Evolutionary conservation across 1,284 basidiomycete genomes (phyloP).

Genomic region (Phenoliferia sp.): DNA sequence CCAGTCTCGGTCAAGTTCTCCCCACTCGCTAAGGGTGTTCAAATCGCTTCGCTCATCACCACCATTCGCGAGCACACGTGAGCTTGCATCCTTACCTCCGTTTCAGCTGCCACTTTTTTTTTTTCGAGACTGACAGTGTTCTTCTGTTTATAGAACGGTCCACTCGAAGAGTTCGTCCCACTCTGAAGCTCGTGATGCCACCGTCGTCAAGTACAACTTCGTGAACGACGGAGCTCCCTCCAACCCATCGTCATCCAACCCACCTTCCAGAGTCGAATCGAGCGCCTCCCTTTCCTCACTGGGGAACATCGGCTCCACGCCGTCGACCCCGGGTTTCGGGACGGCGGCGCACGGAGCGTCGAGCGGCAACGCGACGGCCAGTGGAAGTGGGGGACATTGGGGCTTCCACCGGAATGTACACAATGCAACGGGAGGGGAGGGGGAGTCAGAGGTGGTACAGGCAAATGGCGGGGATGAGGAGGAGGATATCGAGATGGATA

Average conservation of each 20-base stretch:
- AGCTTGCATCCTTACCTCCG: not conserved
- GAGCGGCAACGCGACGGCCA: slow-evolving; percentile 3
- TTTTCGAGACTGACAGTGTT: not conserved
- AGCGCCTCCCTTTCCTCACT: slow-evolving; percentile 22
- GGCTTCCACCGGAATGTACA: slow-evolving; percentile 7
- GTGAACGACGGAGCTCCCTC: slow-evolving; percentile 48
- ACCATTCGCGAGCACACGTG: slow-evolving; percentile 62
- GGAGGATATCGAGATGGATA: slow-evolving; percentile 30
- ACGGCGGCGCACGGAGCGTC: slow-evolving; percentile 12
- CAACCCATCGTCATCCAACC: slow-evolving; percentile 42
- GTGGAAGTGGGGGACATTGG: not conserved
- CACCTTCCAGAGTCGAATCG: slow-evolving; percentile 29
- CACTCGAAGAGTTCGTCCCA: slow-evolving; percentile 59
- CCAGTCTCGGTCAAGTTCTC: slow-evolving; percentile 79
- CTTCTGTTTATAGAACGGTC: slow-evolving; percentile 45
- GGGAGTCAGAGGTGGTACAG: not conserved
- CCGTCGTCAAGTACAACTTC: slow-evolving; percentile 66
- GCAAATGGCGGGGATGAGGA: slow-evolving; percentile 2
- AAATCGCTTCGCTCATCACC: slow-evolving; percentile 62
- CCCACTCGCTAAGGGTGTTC: slow-evolving; percentile 76
- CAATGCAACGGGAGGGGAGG: slow-evolving; percentile 18
- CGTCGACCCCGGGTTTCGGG: slow-evolving; percentile 23
- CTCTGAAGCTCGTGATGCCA: slow-evolving; percentile 60
- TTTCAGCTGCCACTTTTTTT: too few species aligned
- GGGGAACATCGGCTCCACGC: slow-evolving; percentile 7